A percentile compares a stretch with the other conserved stretches of the same genome.
Conservation (phyloP, 1,284 basidiomycete species). For the Puccinia sorghi region DNA sequence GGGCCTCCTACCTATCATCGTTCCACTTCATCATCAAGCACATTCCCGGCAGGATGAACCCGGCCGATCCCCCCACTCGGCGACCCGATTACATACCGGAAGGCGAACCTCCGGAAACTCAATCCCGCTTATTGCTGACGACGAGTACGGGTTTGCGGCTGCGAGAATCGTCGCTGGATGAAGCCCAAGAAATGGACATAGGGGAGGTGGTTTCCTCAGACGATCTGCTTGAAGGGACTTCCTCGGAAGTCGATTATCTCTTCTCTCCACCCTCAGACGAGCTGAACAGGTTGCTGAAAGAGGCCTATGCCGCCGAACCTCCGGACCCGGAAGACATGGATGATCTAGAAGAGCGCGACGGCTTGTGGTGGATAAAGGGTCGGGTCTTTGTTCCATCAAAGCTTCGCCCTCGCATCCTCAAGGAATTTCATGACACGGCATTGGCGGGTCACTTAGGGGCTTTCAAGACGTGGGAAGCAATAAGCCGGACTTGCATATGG, state of each 20-base stretch:
- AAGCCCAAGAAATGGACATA: too few relatives aligned
- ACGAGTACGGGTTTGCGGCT: too few relatives aligned
- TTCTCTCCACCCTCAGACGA: not conserved
- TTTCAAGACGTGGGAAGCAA: not conserved
- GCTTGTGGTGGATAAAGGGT: not conserved
- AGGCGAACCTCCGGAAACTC: too few relatives aligned
- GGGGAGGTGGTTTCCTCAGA: too few relatives aligned
- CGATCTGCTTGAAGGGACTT: too few relatives aligned
- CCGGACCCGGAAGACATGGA: not conserved
- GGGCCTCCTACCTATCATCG: not conserved
- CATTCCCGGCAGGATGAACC: not conserved
- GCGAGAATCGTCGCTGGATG: too few relatives aligned
- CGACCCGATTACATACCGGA: not conserved
- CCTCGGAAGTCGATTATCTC: not conserved
- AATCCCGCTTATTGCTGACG: too few relatives aligned
- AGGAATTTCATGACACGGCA: not conserved
- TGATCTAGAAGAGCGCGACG: not conserved
- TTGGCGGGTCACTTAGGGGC: not conserved
- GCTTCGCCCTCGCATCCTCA: not conserved
- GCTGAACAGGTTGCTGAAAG: not conserved
- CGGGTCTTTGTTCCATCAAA: not conserved
- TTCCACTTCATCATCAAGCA: constrained; percentile 1
- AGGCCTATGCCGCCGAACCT: not conserved
- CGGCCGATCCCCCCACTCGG: not conserved
- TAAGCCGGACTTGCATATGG: constrained; percentile 19